Conservation (phyloP, 2,329 filamentous ascomycete genomes). For the Monosporascus sp. region DNA sequence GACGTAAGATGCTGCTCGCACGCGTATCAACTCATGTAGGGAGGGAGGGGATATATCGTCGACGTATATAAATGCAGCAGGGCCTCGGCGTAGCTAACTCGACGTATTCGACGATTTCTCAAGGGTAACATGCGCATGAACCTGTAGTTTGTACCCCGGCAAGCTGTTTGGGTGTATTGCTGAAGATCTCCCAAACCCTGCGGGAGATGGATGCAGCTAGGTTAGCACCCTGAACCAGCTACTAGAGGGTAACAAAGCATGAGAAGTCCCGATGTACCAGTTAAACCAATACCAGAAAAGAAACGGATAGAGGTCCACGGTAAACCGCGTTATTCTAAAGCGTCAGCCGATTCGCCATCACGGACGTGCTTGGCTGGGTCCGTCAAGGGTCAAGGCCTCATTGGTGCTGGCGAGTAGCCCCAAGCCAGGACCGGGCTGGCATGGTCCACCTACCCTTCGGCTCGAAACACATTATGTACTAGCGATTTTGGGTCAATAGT, state of each 20-base stretch:
- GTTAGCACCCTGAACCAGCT: background rate
- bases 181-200: background rate
- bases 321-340: slow-evolving; percentile 5
- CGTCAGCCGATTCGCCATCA: slow-evolving; percentile 9
- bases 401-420: background rate
- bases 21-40: background rate
- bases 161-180: background rate
- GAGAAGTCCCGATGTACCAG: too few species aligned
- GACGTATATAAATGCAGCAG: too few species aligned
- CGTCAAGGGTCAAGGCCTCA: background rate
- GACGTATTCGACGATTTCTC: background rate
- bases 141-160: background rate
- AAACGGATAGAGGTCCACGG: slow-evolving; percentile 5
- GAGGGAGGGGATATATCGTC: background rate
- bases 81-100: background rate
- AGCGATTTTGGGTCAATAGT: slow-evolving; percentile 24
- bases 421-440: background rate
- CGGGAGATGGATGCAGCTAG: background rate
- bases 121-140: background rate
- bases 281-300: background rate
- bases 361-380: background rate
- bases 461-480: slow-evolving; percentile 3
- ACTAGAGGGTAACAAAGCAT: too few species aligned
- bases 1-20: too few species aligned
- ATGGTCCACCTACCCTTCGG: background rate